These are phyloP conservation scores for Botryotinia calthae DNA, from an alignment of 2,329 filamentous ascomycete species.

Conservation along the genomic window DNA sequence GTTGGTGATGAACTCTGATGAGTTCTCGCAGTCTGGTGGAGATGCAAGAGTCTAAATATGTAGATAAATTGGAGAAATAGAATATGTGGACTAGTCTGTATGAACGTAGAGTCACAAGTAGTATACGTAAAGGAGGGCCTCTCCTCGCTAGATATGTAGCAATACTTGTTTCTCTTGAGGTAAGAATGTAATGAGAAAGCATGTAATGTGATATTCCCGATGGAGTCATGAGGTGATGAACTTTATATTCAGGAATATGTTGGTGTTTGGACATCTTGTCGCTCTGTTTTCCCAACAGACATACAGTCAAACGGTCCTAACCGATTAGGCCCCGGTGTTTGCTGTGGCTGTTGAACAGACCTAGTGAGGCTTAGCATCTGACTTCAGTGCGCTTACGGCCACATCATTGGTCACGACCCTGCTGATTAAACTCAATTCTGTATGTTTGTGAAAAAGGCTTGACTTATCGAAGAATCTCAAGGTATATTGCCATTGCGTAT, in stretches of 20 bases:
- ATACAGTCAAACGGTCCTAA: background rate
- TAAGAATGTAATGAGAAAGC: background rate
- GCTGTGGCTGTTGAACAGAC: conserved; percentile 2
- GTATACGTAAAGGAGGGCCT: background rate
- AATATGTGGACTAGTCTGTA: background rate
- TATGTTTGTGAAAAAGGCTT: background rate
- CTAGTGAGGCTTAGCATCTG: conserved; percentile 17
- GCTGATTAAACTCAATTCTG: background rate
- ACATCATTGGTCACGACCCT: background rate
- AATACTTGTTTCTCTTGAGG: background rate
- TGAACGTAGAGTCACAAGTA: background rate
- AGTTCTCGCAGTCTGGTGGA: background rate
- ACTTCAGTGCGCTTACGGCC: conserved; percentile 11
- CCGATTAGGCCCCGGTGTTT: background rate
- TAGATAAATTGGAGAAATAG: background rate
- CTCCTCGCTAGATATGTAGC: background rate
- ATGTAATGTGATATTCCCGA: background rate
- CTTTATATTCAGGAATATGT: background rate
- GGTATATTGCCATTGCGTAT: background rate
- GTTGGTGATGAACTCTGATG: background rate
- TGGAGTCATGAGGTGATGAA: background rate
- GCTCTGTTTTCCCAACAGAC: background rate
- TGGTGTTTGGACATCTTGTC: background rate
- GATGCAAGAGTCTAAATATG: background rate
- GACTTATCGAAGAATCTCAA: background rate